Percentiles rank a stretch among this genome's conserved stretches.
These are phyloP conservation scores for Choanephora cucurbitarum DNA, from an alignment of 371 early-diverging fungal genomes.

Conservation along the genomic window DNA sequence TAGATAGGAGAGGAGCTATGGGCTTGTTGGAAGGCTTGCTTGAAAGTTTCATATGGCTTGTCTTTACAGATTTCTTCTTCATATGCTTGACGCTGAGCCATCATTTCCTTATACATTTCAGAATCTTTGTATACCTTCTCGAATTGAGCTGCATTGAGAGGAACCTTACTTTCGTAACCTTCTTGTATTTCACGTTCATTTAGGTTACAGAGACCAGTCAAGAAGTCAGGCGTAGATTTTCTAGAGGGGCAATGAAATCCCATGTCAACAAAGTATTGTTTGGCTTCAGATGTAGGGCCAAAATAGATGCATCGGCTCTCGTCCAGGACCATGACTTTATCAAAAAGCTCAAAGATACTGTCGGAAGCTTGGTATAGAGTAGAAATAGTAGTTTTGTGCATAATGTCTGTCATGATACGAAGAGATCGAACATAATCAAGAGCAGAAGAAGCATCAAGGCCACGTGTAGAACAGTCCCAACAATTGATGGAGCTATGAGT, in stretches of 20 bases:
- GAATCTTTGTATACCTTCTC: slow-evolving; percentile 49
- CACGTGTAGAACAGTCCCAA: slow-evolving; percentile 88
- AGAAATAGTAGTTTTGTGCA: slow-evolving; percentile 66
- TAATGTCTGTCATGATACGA: slow-evolving; percentile 65
- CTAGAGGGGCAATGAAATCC: slow-evolving; percentile 73
- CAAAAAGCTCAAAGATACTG: slow-evolving; percentile 76
- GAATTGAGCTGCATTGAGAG: slow-evolving; percentile 51
- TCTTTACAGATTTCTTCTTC: slow-evolving; percentile 28
- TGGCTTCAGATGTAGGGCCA: slow-evolving; percentile 71
- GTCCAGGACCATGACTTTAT: slow-evolving; percentile 73
- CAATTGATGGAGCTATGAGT: slow-evolving; percentile 71
- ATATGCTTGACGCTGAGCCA: slow-evolving; percentile 44
- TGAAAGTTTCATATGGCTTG: slow-evolving; percentile 48
- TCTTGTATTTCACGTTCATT: slow-evolving; percentile 59
- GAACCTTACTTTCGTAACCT: slow-evolving; percentile 55
- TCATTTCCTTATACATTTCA: slow-evolving; percentile 27
- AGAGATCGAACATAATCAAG: slow-evolving; percentile 74
- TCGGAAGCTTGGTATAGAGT: slow-evolving; percentile 73
- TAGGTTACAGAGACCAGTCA: slow-evolving; percentile 72
- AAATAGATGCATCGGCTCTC: slow-evolving; percentile 76
- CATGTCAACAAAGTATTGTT: slow-evolving; percentile 66
- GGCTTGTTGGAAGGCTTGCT: slow-evolving; percentile 51
- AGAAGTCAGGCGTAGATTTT: slow-evolving; percentile 76
- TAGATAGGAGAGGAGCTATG: slow-evolving; percentile 64
- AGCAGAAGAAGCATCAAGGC: slow-evolving; percentile 90